Percentiles rank a stretch among this genome's conserved stretches.
Conservation (phyloP, 495 filamentous ascomycete species). For the Aspergillus asperescens region DNA sequence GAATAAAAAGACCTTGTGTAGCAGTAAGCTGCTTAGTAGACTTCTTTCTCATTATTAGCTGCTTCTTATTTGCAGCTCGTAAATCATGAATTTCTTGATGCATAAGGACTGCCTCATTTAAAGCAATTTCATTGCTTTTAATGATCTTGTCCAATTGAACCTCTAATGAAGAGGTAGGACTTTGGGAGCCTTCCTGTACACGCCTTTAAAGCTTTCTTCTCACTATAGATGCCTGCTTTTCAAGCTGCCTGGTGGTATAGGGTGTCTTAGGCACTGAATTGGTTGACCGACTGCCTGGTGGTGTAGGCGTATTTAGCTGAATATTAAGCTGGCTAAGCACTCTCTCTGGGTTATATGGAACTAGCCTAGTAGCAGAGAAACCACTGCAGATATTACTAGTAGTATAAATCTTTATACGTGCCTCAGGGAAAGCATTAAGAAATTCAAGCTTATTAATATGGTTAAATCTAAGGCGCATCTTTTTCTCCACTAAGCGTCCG, state of each 20-base stretch:
- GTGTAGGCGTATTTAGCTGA: neutral
- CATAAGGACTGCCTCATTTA: slow-evolving; percentile 5
- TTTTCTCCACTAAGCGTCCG: neutral
- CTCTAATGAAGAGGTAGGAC: neutral
- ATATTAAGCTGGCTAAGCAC: slow-evolving; percentile 1
- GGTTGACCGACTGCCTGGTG: neutral
- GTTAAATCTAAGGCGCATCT: slow-evolving; percentile 19
- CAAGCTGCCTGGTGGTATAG: slow-evolving; percentile 8
- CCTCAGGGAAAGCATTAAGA: neutral
- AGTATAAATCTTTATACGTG: slow-evolving; percentile 5
- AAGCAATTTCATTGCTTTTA: slow-evolving; percentile 2
- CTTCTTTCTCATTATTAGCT: neutral
- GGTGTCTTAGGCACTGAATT: neutral
- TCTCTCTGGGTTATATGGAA: neutral
- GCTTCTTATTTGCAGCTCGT: neutral
- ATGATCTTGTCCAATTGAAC: slow-evolving; percentile 9
- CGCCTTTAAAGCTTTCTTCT: neutral
- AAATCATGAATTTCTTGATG: slow-evolving; percentile 1
- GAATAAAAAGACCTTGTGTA: slow-evolving; percentile 9
- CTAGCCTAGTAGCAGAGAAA: slow-evolving; percentile 5
- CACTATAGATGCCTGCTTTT: neutral
- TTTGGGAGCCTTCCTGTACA: no score
- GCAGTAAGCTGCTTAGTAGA: slow-evolving; percentile 12
- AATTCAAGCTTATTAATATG: slow-evolving; percentile 14
- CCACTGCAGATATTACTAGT: slow-evolving; percentile 12